These are phyloP conservation scores for Leccinum insolens DNA, from an alignment of 1,284 basidiomycete genomes.

Conservation along the genomic window DNA sequence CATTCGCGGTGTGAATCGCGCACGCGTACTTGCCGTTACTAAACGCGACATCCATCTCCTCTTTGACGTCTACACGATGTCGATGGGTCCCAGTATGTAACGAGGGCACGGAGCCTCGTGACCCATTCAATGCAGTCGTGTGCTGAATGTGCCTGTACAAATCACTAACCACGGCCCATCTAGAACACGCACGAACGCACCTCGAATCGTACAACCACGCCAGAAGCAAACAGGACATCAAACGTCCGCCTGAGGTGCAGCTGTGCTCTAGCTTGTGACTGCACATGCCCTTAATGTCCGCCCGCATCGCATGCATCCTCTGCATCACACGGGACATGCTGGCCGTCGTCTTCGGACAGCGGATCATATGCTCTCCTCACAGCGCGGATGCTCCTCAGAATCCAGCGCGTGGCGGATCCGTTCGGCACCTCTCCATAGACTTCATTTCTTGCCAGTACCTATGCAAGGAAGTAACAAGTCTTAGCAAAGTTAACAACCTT, in stretches of 20 bases:
- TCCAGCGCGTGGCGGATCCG: constrained; percentile 58
- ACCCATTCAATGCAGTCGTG: constrained; percentile 79
- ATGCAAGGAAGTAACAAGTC: too few species aligned
- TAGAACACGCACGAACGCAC: constrained; percentile 38
- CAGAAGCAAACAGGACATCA: constrained; percentile 73
- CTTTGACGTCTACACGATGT: constrained; percentile 67
- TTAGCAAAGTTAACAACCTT: not conserved
- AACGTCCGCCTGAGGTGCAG: constrained; percentile 74
- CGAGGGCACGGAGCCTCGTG: constrained; percentile 57
- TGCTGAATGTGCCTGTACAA: constrained; percentile 59
- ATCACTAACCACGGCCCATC: constrained; percentile 7
- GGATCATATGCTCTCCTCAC: constrained; percentile 63
- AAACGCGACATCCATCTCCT: constrained; percentile 79
- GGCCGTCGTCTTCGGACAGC: constrained; percentile 25
- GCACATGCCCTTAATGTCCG: constrained; percentile 60
- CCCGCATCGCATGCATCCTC: constrained; percentile 65
- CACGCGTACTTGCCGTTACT: constrained; percentile 44
- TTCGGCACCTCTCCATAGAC: too few species aligned
- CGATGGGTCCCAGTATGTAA: constrained; percentile 76
- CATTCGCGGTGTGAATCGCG: constrained; percentile 59
- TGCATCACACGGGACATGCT: constrained; percentile 41
- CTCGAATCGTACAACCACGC: constrained; percentile 76
- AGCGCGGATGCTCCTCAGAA: constrained; percentile 59
- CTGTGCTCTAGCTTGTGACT: constrained; percentile 45
- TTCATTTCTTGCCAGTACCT: too few species aligned